These are phyloP conservation scores for Epichloe gansuensis DNA, from an alignment of 2,329 filamentous ascomycete species.

Conservation along the genomic window DNA sequence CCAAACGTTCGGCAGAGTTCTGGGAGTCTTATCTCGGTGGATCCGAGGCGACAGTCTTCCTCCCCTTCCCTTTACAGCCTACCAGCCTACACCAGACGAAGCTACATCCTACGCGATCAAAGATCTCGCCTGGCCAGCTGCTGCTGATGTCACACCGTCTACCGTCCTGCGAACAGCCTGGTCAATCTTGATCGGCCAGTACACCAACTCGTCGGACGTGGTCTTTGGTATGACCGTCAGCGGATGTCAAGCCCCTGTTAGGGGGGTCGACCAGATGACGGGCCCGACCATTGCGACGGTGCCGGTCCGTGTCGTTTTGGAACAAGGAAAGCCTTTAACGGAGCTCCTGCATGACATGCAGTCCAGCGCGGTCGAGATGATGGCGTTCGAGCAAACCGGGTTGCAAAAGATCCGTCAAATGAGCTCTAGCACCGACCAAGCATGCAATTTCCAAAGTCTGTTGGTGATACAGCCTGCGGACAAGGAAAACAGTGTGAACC, in stretches of 20 bases:
- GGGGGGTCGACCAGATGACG: slow-evolving; percentile 14
- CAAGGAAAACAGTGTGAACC: not conserved
- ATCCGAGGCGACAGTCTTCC: not conserved
- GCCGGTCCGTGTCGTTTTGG: slow-evolving; percentile 7
- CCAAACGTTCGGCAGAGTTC: slow-evolving; percentile 23
- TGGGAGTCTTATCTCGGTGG: slow-evolving; percentile 18
- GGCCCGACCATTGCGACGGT: slow-evolving; percentile 18
- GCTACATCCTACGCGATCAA: not conserved
- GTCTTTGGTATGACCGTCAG: slow-evolving; percentile 15
- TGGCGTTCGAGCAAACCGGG: slow-evolving; percentile 15
- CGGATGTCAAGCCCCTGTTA: slow-evolving; percentile 15
- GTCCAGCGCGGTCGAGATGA: slow-evolving; percentile 8
- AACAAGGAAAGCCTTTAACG: too few relatives aligned
- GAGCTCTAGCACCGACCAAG: slow-evolving; percentile 4
- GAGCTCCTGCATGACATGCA: too few relatives aligned
- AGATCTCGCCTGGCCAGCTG: slow-evolving; percentile 3
- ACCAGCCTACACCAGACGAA: slow-evolving; percentile 2
- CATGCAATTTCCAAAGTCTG: slow-evolving; percentile 9
- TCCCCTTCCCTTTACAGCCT: not conserved
- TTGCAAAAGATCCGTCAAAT: slow-evolving; percentile 16
- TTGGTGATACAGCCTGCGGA: slow-evolving; percentile 2
- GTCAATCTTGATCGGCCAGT: slow-evolving; percentile 22
- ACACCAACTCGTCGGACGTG: slow-evolving; percentile 22
- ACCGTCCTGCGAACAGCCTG: slow-evolving; percentile 15
- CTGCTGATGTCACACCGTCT: slow-evolving; percentile 9